Evolutionary conservation across 805 yeast species (phyloP).

Genomic region (Nakazawaea ishiwadae): DNA sequence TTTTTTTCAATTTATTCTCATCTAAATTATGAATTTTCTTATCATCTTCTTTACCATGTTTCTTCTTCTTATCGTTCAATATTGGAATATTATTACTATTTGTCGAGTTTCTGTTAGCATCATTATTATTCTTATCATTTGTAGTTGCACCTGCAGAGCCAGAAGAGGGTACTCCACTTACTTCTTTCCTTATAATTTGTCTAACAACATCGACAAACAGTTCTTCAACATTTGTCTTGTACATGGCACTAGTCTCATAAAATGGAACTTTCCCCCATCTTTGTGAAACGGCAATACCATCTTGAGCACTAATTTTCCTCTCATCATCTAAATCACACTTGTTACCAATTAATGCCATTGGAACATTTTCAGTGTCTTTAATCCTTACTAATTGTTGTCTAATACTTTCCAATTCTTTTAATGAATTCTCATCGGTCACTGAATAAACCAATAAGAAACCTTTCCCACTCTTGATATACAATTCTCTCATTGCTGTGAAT

Average conservation of each 20-base stretch:
- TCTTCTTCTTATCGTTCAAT: not conserved
- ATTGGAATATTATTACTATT: not conserved
- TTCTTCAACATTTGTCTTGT: constrained; percentile 83
- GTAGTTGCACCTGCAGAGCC: too few relatives aligned
- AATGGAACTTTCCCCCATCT: constrained; percentile 89
- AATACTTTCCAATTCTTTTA: constrained; percentile 72
- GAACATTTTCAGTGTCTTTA: constrained; percentile 72
- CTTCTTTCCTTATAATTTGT: constrained; percentile 78
- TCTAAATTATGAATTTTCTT: not conserved
- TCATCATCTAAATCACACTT: constrained; percentile 80
- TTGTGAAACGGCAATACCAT: constrained; percentile 78
- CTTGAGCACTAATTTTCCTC: constrained; percentile 71
- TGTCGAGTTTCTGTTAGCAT: not conserved
- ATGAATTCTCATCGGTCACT: constrained; percentile 57
- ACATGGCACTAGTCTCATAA: constrained; percentile 91
- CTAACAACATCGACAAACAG: constrained; percentile 86
- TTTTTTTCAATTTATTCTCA: not conserved
- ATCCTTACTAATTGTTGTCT: constrained; percentile 82
- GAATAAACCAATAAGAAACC: constrained; percentile 60
- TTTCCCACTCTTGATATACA: constrained; percentile 82
- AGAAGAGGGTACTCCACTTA: constrained; percentile 3
- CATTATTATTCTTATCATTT: not conserved
- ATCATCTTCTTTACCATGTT: not conserved
- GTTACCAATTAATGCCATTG: constrained; percentile 88
- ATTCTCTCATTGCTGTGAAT: constrained; percentile 92